Evolutionary conservation across 148 eudicot genomes (phyloP).

Genomic region (Linanthus parryae): DNA sequence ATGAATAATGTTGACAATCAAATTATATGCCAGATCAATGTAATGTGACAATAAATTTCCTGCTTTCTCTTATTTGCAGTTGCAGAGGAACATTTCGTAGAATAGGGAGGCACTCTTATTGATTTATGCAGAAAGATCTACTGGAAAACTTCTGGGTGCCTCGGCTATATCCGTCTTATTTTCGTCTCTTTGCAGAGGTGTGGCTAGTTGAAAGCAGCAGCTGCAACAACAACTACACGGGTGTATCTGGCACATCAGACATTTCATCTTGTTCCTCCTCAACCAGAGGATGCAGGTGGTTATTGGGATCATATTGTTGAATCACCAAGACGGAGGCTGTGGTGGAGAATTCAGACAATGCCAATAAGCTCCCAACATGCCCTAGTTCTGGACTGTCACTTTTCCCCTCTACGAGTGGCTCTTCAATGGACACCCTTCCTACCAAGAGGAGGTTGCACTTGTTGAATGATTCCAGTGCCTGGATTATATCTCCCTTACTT

Average conservation of each 20-base stretch:
- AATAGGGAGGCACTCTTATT: no score
- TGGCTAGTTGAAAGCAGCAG: no score
- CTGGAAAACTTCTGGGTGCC: no score
- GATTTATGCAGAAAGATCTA: no score
- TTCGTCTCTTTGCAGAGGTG: no score
- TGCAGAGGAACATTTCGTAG: no score
- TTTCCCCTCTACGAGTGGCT: neutral
- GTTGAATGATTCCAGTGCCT: neutral
- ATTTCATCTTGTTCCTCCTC: constrained; percentile 3
- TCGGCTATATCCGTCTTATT: no score
- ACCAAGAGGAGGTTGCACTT: constrained; percentile 23
- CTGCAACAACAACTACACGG: neutral
- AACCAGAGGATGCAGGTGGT: neutral
- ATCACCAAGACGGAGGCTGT: constrained; percentile 28
- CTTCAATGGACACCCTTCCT: constrained; percentile 13
- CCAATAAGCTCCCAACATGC: constrained; percentile 19
- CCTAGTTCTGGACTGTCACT: constrained; percentile 23
- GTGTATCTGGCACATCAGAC: constrained; percentile 12
- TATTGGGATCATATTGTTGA: constrained; percentile 16
- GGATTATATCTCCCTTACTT: constrained; percentile 4
- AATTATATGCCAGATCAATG: no score
- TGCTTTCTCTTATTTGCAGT: no score
- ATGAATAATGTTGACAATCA: no score
- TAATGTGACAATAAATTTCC: no score
- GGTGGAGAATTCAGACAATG: constrained; percentile 13